Conservation (phyloP, 2,329 filamentous ascomycete genomes). For the Ceratocystis diversiconidia region DNA sequence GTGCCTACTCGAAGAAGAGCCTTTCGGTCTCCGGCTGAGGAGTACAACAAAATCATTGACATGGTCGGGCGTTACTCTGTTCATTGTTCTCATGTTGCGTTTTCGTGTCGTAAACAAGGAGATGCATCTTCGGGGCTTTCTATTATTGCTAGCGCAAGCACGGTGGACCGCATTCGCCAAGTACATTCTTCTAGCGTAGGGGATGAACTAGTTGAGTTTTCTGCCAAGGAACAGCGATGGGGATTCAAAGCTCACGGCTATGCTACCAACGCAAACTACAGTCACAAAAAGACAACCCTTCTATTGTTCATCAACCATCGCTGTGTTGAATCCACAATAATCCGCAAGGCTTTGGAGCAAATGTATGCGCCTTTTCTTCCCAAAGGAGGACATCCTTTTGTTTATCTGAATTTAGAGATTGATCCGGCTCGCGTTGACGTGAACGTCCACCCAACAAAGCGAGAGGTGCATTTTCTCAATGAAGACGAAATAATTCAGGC, state of each 20-base stretch:
- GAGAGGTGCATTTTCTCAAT: conserved; percentile 92
- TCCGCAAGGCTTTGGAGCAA: conserved; percentile 84
- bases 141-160: conserved; percentile 56
- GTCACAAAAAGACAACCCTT: conserved; percentile 74
- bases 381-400: conserved; percentile 85
- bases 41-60: conserved; percentile 96
- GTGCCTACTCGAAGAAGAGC: conserved; percentile 75
- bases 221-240: conserved; percentile 57
- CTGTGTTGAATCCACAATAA: conserved; percentile 73
- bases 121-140: conserved; percentile 73
- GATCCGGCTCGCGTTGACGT: conserved; percentile 88
- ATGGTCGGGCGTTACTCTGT: conserved; percentile 86
- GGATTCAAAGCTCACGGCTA: conserved; percentile 72
- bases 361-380: conserved; percentile 77
- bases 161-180: conserved; percentile 73
- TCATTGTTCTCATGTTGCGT: conserved; percentile 80
- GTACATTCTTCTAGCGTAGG: conserved; percentile 74
- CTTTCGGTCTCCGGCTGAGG: conserved; percentile 82
- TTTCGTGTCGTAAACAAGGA: conserved; percentile 93
- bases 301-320: conserved; percentile 95
- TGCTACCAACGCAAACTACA: conserved; percentile 88
- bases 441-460: conserved; percentile 93
- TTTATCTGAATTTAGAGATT: conserved; percentile 84
- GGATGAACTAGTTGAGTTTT: conserved; percentile 72
- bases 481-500: conserved; percentile 89